Base-by-base conservation (phyloP, 139 green algal species). In the Tetradesmus lagerheimii region DNA sequence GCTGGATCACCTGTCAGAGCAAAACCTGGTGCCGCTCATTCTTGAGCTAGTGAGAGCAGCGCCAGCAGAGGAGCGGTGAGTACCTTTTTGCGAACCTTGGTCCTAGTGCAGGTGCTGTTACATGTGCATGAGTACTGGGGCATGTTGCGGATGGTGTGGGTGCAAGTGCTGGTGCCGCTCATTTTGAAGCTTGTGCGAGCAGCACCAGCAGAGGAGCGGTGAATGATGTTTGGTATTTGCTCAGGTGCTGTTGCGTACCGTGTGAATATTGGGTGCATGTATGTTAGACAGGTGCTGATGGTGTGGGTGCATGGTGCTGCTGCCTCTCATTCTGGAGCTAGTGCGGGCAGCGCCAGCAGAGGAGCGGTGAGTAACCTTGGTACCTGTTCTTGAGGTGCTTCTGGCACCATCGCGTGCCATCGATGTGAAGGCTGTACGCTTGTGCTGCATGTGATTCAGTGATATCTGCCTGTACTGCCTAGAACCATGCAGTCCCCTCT, bases 131-230 rank as follows among this genome's bases (percentile, higher is more conserved):
- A n/a, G n/a, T n/a, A n/a, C n/a, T n/a, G n/a, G n/a, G n/a, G n/a
- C n/a, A n/a, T n/a, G n/a, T n/a, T n/a, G n/a, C n/a, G n/a, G n/a
- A n/a, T n/a, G n/a, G n/a, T n/a, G n/a, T n/a, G n/a, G n/a, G n/a
- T n/a, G n/a, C n/a, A n/a, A n/a, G n/a, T n/a, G n/a, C 90, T 93
- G 27, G 29, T 90, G 0, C 27, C 31, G 4, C 62, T 96, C 9
- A 76, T 97, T 45, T 87, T 97, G 85, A 93, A 95, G 80, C 89
- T 97, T 4, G 47, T 95, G 23, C 88, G 95, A 41, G 82, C 35
- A 3, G 47, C 91, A 34, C 91, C 93, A 39, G 90, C 74, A 1
- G 93, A 95, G 37, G 93, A 95, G n/a, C 79, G 92, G 80, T 93
- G 39, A 64, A 71, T n/a, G n/a, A n/a, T n/a, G n/a, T n/a, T n/a